A percentile compares a stretch with the other conserved stretches of the same genome.
Conservation (phyloP, 2,329 filamentous ascomycete species). For the Alternaria sp. region DNA sequence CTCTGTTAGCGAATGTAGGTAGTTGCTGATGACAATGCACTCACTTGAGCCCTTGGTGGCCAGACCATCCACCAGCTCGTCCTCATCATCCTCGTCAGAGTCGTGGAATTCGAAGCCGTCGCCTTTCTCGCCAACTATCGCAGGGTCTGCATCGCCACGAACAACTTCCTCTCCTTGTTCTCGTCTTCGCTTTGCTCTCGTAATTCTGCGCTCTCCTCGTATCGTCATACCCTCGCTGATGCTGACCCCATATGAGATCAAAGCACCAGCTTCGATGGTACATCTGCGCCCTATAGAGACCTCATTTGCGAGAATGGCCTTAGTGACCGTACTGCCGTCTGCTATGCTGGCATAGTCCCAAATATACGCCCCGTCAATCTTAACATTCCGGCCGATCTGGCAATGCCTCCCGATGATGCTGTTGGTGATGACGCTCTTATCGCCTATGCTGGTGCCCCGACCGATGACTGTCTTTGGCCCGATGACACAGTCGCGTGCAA, state of each 20-base stretch:
- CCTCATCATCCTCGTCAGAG: slow-evolving; percentile 69
- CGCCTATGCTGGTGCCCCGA: slow-evolving; percentile 74
- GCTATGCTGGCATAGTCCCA: slow-evolving; percentile 85
- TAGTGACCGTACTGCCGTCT: slow-evolving; percentile 72
- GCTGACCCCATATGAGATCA: slow-evolving; percentile 79
- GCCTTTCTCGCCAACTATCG: slow-evolving; percentile 64
- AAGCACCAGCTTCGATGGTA: slow-evolving; percentile 71
- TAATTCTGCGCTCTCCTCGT: slow-evolving; percentile 53
- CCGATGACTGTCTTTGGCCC: slow-evolving; percentile 77
- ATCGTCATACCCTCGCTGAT: slow-evolving; percentile 67
- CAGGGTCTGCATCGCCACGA: slow-evolving; percentile 52
- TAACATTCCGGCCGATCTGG: slow-evolving; percentile 83
- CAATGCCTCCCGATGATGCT: slow-evolving; percentile 85
- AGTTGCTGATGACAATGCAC: slow-evolving; percentile 3
- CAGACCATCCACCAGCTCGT: slow-evolving; percentile 56
- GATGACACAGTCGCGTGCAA: slow-evolving; percentile 75
- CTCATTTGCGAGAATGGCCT: slow-evolving; percentile 77
- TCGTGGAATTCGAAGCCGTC: slow-evolving; percentile 65
- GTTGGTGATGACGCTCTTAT: slow-evolving; percentile 71
- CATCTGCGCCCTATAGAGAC: slow-evolving; percentile 74
- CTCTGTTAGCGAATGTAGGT: slow-evolving; percentile 16
- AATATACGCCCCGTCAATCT: slow-evolving; percentile 79
- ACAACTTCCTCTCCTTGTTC: slow-evolving; percentile 51
- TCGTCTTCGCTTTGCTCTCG: slow-evolving; percentile 54
- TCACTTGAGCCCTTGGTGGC: slow-evolving; percentile 43